Conservation (phyloP, 148 eudicot genomes). For the Nepenthes mirabilis region DNA sequence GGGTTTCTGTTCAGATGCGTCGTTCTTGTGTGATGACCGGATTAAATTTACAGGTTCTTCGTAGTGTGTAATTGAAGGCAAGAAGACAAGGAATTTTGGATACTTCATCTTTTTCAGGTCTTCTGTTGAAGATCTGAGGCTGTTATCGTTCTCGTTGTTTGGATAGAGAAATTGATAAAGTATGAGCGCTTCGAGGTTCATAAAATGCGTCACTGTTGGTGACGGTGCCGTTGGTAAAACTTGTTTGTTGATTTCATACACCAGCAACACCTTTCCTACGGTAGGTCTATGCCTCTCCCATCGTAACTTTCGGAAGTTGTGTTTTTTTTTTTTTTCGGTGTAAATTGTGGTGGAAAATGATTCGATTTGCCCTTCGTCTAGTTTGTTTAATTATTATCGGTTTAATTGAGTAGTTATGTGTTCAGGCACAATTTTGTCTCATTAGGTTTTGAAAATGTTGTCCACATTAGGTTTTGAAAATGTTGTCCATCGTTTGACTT, state of each 20-base stretch:
- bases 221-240: conserved; percentile 96
- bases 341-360: no score
- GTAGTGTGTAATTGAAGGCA: conserved; percentile 2
- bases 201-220: conserved; percentile 89
- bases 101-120: conserved; percentile 15
- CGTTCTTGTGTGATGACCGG: neutral
- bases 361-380: no score
- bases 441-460: no score
- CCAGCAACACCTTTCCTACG: conserved; percentile 95
- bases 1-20: neutral
- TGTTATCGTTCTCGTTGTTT: neutral
- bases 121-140: conserved; percentile 45
- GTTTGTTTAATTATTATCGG: no score
- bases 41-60: no score
- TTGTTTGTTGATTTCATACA: conserved; percentile 82
- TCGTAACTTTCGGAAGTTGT: neutral
- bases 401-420: no score
- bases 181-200: conserved; percentile 93
- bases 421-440: no score
- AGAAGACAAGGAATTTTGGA: conserved; percentile 1
- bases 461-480: no score
- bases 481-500: no score
- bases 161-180: neutral
- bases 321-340: neutral
- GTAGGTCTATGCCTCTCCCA: conserved; percentile 17